Evolutionary conservation across 1,284 basidiomycete genomes (phyloP), one percentile per base, ranked within the genome.

Genomic region (Ustilago vetiveriae): DNA sequence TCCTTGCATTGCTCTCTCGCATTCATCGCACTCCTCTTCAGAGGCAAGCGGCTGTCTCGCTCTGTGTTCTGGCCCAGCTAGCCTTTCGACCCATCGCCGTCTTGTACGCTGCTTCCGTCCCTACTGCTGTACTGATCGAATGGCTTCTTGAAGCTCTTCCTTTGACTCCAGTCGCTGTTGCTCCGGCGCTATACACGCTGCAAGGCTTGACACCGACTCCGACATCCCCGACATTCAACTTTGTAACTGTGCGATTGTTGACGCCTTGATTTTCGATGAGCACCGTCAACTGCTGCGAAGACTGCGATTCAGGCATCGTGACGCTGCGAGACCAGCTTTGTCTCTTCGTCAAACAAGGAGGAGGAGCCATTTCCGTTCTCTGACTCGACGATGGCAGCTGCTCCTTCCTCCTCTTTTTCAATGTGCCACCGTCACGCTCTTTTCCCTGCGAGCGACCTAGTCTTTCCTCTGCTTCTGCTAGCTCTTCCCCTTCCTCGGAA

Each of bases 381-480:
- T 8, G 36, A 29, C 11, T n/a, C 24, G 65, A 68, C 65, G 65
- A 50, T 63, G 65, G 49, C 65, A 51, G 45, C 58, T 68, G 49
- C 58, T 68, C 65, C 65, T 62, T 68, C 58, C 40, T 51, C 39
- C 30, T 35, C 33, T 35, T 35, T 10, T 14, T 35, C 33, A 19
- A 33, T 46, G 44, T 46, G 58, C 51, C 65, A 62, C 42, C 65
- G 65, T 68, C 65, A 68, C 26, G 37, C n/a, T 17, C 58, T 68
- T 68, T 68, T 63, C 59, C 59, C 59, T 54, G 60, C 23, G 38
- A 37, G 32, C 29, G 40, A 37, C 41, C 40, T 6, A 24, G 17
- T 48, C 35, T 19, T 6, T 27, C 42, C 9, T 47, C 50, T 1
- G 46, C 33, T 16, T 60, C 46, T 13, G 43, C 48, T 29, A 9